phyloP scores from a whole-genome alignment of 192 early-diverging fungal species.

The Ambispora gerdemannii region DNA sequence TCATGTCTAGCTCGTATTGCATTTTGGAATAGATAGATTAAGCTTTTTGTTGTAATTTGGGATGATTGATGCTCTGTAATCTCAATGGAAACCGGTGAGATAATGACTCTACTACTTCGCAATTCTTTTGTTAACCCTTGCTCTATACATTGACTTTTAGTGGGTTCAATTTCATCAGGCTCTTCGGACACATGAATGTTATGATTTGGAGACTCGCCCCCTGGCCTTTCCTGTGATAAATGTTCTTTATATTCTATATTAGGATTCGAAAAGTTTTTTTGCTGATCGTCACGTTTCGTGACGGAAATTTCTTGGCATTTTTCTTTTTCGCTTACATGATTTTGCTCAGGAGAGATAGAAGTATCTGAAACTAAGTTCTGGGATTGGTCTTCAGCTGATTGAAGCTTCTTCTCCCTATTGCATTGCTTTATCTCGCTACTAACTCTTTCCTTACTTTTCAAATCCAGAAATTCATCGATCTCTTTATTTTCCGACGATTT shows the following conservation, averaged over 20 bases:
- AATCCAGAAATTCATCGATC: constrained; percentile 24
- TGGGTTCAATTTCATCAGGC: not conserved
- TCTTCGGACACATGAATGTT: constrained; percentile 9
- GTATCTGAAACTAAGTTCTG: not conserved
- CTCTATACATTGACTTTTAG: not conserved
- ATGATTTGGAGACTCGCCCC: constrained; percentile 2
- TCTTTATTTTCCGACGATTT: constrained; percentile 25
- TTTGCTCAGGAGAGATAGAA: too few species aligned
- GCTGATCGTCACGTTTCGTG: not conserved
- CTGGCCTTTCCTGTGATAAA: constrained; percentile 8
- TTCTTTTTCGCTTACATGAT: too few species aligned
- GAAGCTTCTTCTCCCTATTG: constrained; percentile 10
- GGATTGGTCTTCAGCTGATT: not conserved
- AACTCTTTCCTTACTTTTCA: constrained; percentile 20
- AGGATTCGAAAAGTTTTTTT: constrained; percentile 4
- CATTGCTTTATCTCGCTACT: constrained; percentile 17
- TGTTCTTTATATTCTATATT: constrained; percentile 20
- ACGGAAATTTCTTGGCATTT: too few species aligned
- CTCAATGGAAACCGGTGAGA: not conserved
- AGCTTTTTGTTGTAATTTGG: constrained; percentile 2
- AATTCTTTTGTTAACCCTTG: not conserved
- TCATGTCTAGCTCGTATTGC: too few species aligned
- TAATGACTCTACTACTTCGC: constrained; percentile 21
- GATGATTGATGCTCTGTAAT: constrained; percentile 8
- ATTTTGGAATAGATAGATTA: not conserved